phyloP scores from a whole-genome alignment of 768 basidiomycete species.

The Amanita inopinata region DNA sequence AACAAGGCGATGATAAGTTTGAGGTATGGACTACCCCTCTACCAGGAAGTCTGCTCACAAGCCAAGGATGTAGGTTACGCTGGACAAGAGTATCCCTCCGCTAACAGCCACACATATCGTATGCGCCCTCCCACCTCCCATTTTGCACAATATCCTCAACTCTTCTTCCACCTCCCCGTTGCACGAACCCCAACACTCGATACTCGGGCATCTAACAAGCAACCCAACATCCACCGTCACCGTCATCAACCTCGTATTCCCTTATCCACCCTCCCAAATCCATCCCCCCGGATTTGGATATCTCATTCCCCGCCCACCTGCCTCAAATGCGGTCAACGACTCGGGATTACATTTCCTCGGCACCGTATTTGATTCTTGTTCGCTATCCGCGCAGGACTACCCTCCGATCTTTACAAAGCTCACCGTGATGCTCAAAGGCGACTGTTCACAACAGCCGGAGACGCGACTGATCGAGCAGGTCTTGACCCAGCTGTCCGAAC shows the following conservation, averaged over 20 bases:
- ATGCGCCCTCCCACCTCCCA: constrained; percentile 65
- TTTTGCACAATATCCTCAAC: constrained; percentile 23
- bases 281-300: constrained; percentile 91
- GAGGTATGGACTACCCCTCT: constrained; percentile 28
- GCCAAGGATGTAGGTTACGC: constrained; percentile 27
- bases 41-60: constrained; percentile 2
- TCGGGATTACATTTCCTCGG: constrained; percentile 69
- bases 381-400: constrained; percentile 47
- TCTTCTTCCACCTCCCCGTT: constrained; percentile 2
- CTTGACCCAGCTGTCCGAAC: constrained; percentile 20
- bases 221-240: constrained; percentile 74
- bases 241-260: constrained; percentile 86
- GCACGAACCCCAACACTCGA: neutral
- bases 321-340: constrained; percentile 8
- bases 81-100: constrained; percentile 20
- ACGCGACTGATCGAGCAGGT: constrained; percentile 15
- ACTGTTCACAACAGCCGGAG: constrained; percentile 34
- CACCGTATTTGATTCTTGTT: constrained; percentile 82
- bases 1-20: constrained; percentile 25
- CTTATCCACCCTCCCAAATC: constrained; percentile 34
- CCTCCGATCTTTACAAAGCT: constrained; percentile 50
- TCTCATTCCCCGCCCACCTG: constrained; percentile 73
- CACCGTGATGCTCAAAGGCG: constrained; percentile 88
- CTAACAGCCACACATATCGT: constrained; percentile 52
- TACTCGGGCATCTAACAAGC: constrained; percentile 49